Percentiles rank a stretch among this genome's conserved stretches.
Conservation (phyloP, 805 yeast genomes). For the Pichia paraexigua region DNA sequence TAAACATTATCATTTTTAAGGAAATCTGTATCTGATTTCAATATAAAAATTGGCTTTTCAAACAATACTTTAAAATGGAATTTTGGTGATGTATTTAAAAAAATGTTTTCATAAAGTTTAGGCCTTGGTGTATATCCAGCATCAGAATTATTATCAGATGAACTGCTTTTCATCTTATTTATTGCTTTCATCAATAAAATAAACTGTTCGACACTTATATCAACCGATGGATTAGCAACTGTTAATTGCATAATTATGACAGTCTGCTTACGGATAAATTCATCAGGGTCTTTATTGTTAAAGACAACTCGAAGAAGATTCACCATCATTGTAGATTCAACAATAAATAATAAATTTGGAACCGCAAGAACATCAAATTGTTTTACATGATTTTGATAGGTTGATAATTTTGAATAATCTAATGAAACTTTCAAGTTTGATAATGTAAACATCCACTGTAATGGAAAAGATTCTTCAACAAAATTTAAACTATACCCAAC, state of each 20-base stretch:
- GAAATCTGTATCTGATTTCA: conserved; percentile 14
- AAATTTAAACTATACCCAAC: conserved; percentile 42
- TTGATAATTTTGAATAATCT: conserved; percentile 16
- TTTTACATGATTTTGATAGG: conserved; percentile 9
- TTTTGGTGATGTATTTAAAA: conserved; percentile 14
- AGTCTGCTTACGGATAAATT: conserved; percentile 20
- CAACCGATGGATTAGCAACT: conserved; percentile 37
- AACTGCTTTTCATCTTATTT: neutral
- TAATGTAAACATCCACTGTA: conserved; percentile 31
- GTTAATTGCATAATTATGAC: conserved; percentile 31
- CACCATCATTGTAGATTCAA: conserved; percentile 16
- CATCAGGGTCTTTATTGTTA: conserved; percentile 15
- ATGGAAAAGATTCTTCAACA: conserved; percentile 34
- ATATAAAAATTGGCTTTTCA: conserved; percentile 23
- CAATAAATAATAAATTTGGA: conserved; percentile 21
- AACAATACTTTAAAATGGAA: conserved; percentile 18
- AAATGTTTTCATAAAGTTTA: neutral
- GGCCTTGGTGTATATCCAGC: neutral
- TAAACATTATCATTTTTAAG: conserved; percentile 10
- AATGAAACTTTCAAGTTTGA: conserved; percentile 28
- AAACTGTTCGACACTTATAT: conserved; percentile 34
- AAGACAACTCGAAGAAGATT: conserved; percentile 13
- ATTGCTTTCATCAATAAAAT: conserved; percentile 24
- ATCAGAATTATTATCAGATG: too few relatives aligned
- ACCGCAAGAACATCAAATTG: conserved; percentile 24